These are phyloP conservation scores for Stenocarpella maydis DNA, from an alignment of 2,329 filamentous ascomycete species.

Conservation along the genomic window DNA sequence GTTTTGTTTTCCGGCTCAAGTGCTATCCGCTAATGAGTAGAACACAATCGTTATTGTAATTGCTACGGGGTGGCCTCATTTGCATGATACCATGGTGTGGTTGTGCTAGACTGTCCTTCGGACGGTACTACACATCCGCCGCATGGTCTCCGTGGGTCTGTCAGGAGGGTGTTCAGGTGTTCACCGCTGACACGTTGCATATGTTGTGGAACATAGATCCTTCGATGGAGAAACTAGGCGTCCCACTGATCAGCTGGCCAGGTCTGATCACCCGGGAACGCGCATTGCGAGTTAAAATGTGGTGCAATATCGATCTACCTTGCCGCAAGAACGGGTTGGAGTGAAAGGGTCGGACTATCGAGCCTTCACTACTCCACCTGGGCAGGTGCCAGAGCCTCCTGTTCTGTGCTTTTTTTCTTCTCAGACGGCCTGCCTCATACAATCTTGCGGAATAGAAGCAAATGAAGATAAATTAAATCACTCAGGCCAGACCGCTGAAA, in stretches of 20 bases:
- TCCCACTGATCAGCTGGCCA: constrained; percentile 3
- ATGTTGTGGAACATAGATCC: constrained; percentile 13
- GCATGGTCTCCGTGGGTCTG: too few species aligned
- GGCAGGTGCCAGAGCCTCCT: too few species aligned
- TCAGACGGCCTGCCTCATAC: too few species aligned
- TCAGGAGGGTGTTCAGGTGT: background rate
- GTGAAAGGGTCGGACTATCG: background rate
- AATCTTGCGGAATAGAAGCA: too few species aligned
- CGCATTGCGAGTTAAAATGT: background rate
- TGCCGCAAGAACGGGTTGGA: background rate
- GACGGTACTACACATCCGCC: background rate
- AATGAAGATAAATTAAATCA: too few species aligned
- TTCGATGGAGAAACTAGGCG: background rate
- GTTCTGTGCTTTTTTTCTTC: too few species aligned
- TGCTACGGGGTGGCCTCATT: background rate
- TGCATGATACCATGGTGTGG: background rate
- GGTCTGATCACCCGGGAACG: background rate
- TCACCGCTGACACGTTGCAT: constrained; percentile 12
- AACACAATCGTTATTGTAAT: background rate
- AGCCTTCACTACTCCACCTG: background rate
- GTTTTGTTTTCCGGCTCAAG: background rate
- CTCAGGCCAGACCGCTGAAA: too few species aligned
- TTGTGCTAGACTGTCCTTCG: background rate
- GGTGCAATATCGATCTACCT: background rate
- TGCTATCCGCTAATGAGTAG: background rate